Evolutionary conservation across 208 protist genomes (phyloP).

Genomic region (Entamoeba dispar): DNA sequence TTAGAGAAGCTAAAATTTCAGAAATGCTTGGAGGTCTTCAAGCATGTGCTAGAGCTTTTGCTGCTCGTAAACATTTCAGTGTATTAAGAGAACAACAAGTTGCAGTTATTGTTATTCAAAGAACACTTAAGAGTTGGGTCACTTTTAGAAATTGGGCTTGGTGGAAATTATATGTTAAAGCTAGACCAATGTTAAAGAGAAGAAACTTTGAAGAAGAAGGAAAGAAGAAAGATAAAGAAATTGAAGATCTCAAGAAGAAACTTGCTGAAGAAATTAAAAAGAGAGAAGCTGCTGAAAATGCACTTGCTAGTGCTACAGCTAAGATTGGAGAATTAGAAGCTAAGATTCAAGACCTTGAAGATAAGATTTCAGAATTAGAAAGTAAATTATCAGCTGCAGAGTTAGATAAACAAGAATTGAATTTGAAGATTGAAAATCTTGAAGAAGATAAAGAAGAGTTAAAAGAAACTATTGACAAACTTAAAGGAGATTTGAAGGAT

Average conservation of each 20-base stretch:
- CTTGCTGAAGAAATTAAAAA: slow-evolving; percentile 28
- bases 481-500: not conserved
- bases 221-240: slow-evolving; percentile 29
- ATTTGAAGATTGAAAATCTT: slow-evolving; percentile 8
- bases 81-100: slow-evolving; percentile 35
- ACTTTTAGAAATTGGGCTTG: slow-evolving; percentile 11
- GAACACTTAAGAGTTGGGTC: slow-evolving; percentile 34
- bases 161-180: slow-evolving; percentile 45
- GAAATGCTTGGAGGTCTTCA: slow-evolving; percentile 42
- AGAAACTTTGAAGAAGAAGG: slow-evolving; percentile 26
- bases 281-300: not conserved
- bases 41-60: slow-evolving; percentile 34
- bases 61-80: slow-evolving; percentile 38
- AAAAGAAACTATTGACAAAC: not conserved
- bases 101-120: slow-evolving; percentile 41
- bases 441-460: slow-evolving; percentile 18
- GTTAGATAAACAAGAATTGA: slow-evolving; percentile 36
- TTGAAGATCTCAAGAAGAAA: slow-evolving; percentile 26
- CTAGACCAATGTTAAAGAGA: slow-evolving; percentile 37
- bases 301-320: not conserved
- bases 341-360: slow-evolving; percentile 29
- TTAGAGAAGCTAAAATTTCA: slow-evolving; percentile 37
- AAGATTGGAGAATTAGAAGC: slow-evolving; percentile 23
- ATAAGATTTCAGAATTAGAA: slow-evolving; percentile 21
- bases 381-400: slow-evolving; percentile 8